Base-by-base conservation (phyloP, 148 eudicot genomes). In the Silene conica region DNA sequence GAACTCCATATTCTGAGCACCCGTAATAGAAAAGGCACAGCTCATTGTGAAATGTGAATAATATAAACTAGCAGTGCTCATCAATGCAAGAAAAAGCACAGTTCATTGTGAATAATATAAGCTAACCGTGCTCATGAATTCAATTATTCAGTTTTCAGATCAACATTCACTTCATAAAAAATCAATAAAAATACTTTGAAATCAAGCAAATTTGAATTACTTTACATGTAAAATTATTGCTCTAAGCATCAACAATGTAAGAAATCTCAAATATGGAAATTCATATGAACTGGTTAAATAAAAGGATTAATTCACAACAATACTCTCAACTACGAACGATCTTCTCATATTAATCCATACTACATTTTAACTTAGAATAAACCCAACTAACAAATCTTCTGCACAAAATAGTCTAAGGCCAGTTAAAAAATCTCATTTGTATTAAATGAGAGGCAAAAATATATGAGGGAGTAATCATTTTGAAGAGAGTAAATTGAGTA, bases 1-100 rank as follows among this genome's bases (percentile, higher is more conserved):
- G 69, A 80, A 31, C 70, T 80, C 83, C 80, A 80, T 80, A 22
- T 52, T 52, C 61, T 50, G 62, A 10, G 3, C 6, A 28, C 19
- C 55, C 28, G 14, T 48, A 10, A 10, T 11, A 48, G 0, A 11
- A 34, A 34, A 48, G 1, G 54, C 54, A 48, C 13, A 48, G 54
- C 12, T 48, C 54, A 48, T 34, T 34, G 41, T 26, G 41, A 34
- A 26, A 26, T 26, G 28, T 26, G 28, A 34, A 34, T 34, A 34
- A 34, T 34, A 34, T 34, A 34, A 34, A 5, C 41, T 34, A 34
- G 41, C 41, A 26, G 28, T 26, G 28, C 28, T 26, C 6, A 28
- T n/a, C 54, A 20, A 48, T 50, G 4, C 4, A 50, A 50, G 16
- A 13, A 38, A 38, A 50, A 2, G 18, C 55, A 50, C 14, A 50